phyloP scores from a whole-genome alignment of 345 rosid species.

The Moringa oleifera region DNA sequence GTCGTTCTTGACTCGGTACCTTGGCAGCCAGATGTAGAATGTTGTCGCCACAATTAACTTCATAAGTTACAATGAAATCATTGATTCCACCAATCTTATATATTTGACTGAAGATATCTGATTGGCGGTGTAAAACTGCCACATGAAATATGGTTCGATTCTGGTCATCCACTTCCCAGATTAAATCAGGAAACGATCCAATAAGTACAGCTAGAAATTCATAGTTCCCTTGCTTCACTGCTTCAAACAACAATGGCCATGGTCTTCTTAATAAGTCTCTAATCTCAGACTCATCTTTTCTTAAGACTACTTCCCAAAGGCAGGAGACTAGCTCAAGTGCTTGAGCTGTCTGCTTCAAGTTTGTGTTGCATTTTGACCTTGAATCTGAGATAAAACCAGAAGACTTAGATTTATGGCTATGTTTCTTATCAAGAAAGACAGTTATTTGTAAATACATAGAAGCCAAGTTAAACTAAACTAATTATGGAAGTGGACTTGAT shows the following conservation, averaged over 20 bases:
- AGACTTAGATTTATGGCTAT: not conserved
- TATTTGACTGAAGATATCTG: slow-evolving; percentile 16
- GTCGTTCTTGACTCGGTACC: not conserved
- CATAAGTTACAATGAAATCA: slow-evolving; percentile 4
- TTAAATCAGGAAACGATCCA: slow-evolving; percentile 16
- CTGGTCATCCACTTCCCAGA: slow-evolving; percentile 9
- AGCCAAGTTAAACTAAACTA: no score
- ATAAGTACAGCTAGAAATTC: no score
- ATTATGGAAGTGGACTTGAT: no score
- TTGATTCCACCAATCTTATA: slow-evolving; percentile 15
- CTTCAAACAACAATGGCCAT: not conserved
- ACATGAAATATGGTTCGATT: slow-evolving; percentile 24
- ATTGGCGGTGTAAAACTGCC: slow-evolving; percentile 20
- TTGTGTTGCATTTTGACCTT: not conserved
- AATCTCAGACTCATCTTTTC: not conserved
- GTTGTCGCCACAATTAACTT: not conserved
- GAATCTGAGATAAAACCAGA: not conserved
- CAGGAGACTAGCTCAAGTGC: not conserved
- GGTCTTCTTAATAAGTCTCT: not conserved
- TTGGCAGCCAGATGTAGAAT: slow-evolving; percentile 22
- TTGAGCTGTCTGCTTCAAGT: not conserved
- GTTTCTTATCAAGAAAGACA: not conserved
- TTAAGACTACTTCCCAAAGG: not conserved
- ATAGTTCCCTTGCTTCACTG: slow-evolving; percentile 5
- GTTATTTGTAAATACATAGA: not conserved